Evolutionary conservation across 1,284 basidiomycete species (phyloP), one percentile per base, ranked within the genome.

Genomic region (Lentinula novae-zelandiae): DNA sequence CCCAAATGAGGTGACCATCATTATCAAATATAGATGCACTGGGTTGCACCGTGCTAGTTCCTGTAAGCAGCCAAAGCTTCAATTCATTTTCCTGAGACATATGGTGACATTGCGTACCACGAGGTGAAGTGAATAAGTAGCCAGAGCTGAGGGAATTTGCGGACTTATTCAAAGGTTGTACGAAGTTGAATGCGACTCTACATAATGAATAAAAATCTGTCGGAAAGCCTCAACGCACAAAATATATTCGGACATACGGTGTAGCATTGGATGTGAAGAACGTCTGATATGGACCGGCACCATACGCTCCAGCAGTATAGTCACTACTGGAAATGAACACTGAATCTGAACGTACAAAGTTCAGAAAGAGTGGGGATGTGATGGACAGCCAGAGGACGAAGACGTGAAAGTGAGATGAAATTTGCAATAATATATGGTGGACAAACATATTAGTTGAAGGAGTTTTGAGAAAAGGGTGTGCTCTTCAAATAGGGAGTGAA

Each of bases 181-280:
- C 53, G 51, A 57, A 61, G 60, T 56, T 57, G n/a, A 44, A 61
- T 39, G 36, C 52, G 48, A 46, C 46, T 40, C 60, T 61, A 38
- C 7, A 38, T 38, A 12, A 2, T 38, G 36, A 12, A 38, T 9
- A 38, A 8, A 12, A 12, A 38, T 38, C 12, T 6, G 36, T 38
- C 36, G 12, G 6, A 38, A 38, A 38, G 36, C 7, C 27, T 5
- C 3, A 31, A 42, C 10, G 17, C 22, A 7, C 39, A 13, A 27
- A 4, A 10, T 46, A 46, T 15, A 31, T 38, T 20, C 15, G 39
- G 39, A 50, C 53, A 36, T 42, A 61, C 60, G 60, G 60, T 3
- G 60, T 61, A n/a, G 20, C 48, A n/a, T 52, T 53, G 13, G 42
- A 38, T 3, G 60, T 57, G 27, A 49, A 61, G 38, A 49, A 61